Evolutionary conservation across 2,329 filamentous ascomycete species (phyloP), one percentile per base, ranked within the genome.

Genomic region (Neoascochyta sp.): DNA sequence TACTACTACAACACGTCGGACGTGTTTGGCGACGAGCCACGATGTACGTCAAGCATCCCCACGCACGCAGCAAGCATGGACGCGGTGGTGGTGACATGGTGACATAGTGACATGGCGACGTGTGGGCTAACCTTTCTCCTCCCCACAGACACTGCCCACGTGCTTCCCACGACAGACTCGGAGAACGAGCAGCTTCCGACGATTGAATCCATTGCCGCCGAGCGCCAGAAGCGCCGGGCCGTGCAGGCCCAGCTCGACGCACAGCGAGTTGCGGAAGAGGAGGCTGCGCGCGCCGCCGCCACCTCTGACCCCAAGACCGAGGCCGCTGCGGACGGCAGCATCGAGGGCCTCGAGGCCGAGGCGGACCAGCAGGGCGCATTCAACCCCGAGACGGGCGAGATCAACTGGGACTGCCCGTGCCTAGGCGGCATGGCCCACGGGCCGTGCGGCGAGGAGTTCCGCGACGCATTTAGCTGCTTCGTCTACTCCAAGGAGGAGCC

Each of bases 341-440:
- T 76, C 18, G 70, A 71, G 45, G 75, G 69, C 11, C 68, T 92
- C 9, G 83, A 95, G 63, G 78, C 86, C 38, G 88, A 95, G 64
- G 88, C 87, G 5, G 76, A 70, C 40, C 81, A 90, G 60, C 81
- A 96, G 65, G 92, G 87, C 33, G 92, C 92, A 1, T 98, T 96
- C 71, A 94, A 98, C 66, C 88, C 89, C 3, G 92, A 96, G 70
- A 98, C 92, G 7, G 92, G 92, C 50, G 92, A 98, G 75, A 98
- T 98, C 68, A 98, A 98, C 74, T 98, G 92, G 92, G 92, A 96
- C 63, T 98, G 92, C 66, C 92, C 92, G 10, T 98, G 92, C 63
- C 71, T 98, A 18, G 92, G 92, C 27, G 92, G 92, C 30, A 98
- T 98, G 92, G 92, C 92, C 6, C 70, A 95, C 58, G 92, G 92